These are phyloP conservation scores for Tricholoma sp. DNA, from an alignment of 768 basidiomycete genomes.

Conservation along the genomic window DNA sequence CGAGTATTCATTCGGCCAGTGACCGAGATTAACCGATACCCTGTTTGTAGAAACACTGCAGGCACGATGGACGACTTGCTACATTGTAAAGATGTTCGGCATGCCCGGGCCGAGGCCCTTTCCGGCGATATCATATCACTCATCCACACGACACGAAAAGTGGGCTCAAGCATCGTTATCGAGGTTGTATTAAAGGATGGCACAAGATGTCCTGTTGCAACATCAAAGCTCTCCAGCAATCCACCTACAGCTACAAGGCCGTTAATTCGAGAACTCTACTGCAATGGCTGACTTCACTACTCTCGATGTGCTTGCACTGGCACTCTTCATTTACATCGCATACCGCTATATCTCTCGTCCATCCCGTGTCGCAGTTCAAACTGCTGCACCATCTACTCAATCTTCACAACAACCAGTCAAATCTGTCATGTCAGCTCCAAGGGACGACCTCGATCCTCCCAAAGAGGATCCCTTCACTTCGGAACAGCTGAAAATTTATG, in stretches of 20 bases:
- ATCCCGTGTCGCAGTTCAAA: neutral
- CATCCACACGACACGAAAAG: no score
- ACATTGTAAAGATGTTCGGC: no score
- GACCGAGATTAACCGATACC: no score
- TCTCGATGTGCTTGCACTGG: neutral
- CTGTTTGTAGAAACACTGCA: no score
- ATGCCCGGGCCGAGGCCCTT: no score
- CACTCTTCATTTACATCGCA: neutral
- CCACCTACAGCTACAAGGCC: no score
- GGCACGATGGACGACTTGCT: neutral
- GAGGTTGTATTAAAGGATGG: no score
- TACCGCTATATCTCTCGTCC: neutral
- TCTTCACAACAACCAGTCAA: slow-evolving; percentile 33
- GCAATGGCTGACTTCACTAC: slow-evolving; percentile 3
- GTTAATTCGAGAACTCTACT: no score
- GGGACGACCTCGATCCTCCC: slow-evolving; percentile 60
- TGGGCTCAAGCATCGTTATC: no score
- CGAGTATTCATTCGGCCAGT: no score
- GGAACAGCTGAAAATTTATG: slow-evolving; percentile 59
- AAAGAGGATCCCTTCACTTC: slow-evolving; percentile 76
- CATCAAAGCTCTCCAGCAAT: neutral
- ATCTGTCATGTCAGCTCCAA: slow-evolving; percentile 28
- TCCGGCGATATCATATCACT: no score
- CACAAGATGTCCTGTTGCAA: no score
- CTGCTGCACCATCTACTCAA: neutral